Evolutionary conservation across 148 eudicot species (phyloP).

Genomic region (Camellia japonica): DNA sequence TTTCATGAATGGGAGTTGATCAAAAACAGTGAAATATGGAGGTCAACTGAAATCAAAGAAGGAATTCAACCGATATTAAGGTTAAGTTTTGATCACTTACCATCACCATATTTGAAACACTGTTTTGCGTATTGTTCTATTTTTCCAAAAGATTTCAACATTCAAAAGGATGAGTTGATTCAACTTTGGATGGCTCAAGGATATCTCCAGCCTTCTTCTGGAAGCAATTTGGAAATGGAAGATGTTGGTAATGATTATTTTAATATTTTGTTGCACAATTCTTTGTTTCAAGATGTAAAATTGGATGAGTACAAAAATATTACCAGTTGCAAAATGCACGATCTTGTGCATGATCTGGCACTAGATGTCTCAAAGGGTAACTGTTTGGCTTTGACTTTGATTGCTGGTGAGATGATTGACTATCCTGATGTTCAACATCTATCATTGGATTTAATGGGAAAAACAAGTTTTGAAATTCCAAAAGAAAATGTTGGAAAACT

Average conservation of each 20-base stretch:
- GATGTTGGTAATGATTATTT: background rate
- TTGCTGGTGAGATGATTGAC: background rate
- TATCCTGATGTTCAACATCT: background rate
- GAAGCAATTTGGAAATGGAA: too few species aligned
- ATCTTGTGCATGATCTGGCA: background rate
- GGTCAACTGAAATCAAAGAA: too few species aligned
- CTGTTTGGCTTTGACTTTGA: background rate
- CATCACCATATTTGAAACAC: too few species aligned
- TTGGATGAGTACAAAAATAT: background rate
- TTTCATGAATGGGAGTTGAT: too few species aligned
- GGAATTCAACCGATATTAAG: too few species aligned
- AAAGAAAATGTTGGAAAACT: background rate
- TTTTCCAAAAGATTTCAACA: too few species aligned
- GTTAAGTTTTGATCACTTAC: too few species aligned
- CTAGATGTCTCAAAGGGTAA: background rate
- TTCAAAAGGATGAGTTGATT: too few species aligned
- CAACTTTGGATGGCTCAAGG: too few species aligned
- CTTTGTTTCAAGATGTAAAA: background rate
- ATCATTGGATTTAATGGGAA: background rate
- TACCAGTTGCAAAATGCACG: slow-evolving; percentile 1
- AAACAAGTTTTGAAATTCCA: background rate
- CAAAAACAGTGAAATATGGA: too few species aligned
- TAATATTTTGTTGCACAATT: background rate
- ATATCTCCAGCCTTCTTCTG: too few species aligned
- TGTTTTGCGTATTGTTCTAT: too few species aligned